Evolutionary conservation across 768 basidiomycete species (phyloP).

Genomic region (Pleurotus citrinopileatus): DNA sequence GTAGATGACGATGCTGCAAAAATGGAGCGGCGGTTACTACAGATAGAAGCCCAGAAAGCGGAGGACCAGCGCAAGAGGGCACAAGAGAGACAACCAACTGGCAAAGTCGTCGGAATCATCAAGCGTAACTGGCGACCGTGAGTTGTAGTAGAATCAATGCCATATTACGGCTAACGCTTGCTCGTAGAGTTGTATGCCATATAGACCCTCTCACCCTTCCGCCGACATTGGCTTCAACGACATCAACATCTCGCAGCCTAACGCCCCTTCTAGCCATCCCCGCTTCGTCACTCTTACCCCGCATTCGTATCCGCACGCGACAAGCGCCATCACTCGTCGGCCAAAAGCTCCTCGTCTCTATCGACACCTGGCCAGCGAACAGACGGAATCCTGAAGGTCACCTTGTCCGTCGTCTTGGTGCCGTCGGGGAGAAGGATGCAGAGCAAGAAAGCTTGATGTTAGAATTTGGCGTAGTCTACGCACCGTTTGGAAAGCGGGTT

Average conservation of each 20-base stretch:
- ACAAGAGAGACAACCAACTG: slow-evolving; percentile 84
- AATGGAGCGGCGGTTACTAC: slow-evolving; percentile 38
- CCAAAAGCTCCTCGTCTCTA: slow-evolving; percentile 95
- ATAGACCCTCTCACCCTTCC: slow-evolving; percentile 87
- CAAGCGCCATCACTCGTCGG: slow-evolving; percentile 86
- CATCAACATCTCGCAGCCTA: slow-evolving; percentile 73
- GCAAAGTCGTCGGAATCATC: slow-evolving; percentile 85
- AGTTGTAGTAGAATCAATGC: slow-evolving; percentile 27
- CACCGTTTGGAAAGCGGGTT: slow-evolving; percentile 96
- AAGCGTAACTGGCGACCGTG: slow-evolving; percentile 96
- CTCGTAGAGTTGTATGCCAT: slow-evolving; percentile 84
- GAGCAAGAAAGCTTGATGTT: slow-evolving; percentile 92
- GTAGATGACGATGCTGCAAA: not conserved
- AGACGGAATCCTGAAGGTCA: slow-evolving; percentile 96
- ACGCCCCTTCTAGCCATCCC: slow-evolving; percentile 96
- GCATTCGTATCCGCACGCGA: slow-evolving; percentile 91
- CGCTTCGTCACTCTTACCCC: slow-evolving; percentile 85
- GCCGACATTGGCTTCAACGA: slow-evolving; percentile 78
- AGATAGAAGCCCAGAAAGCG: slow-evolving; percentile 34
- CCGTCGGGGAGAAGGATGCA: slow-evolving; percentile 91
- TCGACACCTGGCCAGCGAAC: slow-evolving; percentile 87
- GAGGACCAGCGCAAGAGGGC: slow-evolving; percentile 25
- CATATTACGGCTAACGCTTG: not conserved
- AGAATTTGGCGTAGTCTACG: slow-evolving; percentile 94
- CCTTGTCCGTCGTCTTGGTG: slow-evolving; percentile 89